A percentile compares a stretch with the other conserved stretches of the same genome.
These are phyloP conservation scores for Fusarium oligoseptatum DNA, from an alignment of 2,329 filamentous ascomycete species.

Conservation along the genomic window DNA sequence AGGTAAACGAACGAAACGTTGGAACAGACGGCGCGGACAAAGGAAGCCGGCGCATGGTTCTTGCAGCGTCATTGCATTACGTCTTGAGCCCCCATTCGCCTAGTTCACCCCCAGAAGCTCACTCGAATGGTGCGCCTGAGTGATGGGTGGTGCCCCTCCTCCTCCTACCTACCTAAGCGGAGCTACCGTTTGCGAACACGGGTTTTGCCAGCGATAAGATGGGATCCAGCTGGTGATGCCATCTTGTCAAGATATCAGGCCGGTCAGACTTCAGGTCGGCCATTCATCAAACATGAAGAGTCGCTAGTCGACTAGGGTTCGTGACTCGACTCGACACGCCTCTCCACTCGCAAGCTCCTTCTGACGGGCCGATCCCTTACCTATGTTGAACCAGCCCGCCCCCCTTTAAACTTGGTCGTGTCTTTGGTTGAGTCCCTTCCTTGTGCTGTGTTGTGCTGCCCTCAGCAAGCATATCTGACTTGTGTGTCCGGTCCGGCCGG, in stretches of 20 bases:
- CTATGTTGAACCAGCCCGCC: constrained; percentile 8
- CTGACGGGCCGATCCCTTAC: constrained; percentile 45
- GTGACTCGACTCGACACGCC: neutral
- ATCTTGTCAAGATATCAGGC: constrained; percentile 37
- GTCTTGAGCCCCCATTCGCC: constrained; percentile 44
- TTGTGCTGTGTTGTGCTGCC: neutral
- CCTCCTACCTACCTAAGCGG: neutral
- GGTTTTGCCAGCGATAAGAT: constrained; percentile 32
- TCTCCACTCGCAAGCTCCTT: constrained; percentile 20
- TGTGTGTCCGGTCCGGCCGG: constrained; percentile 41
- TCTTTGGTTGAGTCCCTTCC: neutral
- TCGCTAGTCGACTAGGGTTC: neutral
- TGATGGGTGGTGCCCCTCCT: neutral
- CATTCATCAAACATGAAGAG: constrained; percentile 4
- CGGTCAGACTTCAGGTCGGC: constrained; percentile 5
- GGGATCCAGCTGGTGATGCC: constrained; percentile 37
- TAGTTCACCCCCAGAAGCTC: neutral
- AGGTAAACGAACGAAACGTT: neutral
- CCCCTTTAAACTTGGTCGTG: constrained; percentile 9
- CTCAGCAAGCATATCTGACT: constrained; percentile 3
- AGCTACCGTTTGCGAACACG: constrained; percentile 28
- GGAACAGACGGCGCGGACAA: neutral
- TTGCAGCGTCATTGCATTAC: constrained; percentile 47
- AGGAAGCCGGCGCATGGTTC: constrained; percentile 6
- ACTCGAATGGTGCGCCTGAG: constrained; percentile 21